Base-by-base conservation (phyloP, 495 filamentous ascomycete genomes). In the Aspergillus coremiiformis region DNA sequence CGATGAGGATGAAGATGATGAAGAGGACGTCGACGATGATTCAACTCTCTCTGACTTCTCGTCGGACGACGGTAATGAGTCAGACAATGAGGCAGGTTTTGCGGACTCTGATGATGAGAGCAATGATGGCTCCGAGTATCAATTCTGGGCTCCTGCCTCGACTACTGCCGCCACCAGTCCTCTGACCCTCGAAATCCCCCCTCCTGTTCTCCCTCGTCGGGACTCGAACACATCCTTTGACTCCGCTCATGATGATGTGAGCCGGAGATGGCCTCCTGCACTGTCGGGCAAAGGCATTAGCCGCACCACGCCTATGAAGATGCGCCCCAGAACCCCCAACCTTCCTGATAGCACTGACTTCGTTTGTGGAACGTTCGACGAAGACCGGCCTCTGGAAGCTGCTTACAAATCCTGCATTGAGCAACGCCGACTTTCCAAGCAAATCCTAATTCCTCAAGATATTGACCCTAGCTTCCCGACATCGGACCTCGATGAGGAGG, bases 391-490 rank as follows among this genome's bases (percentile, higher is more conserved):
- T n/a, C 68, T 97, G 33, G 93, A 98, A 64, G 86, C 87, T 53
- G 91, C 88, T 2, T 98, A 96, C 65, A 80, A 95, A 43, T 88
- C 87, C 10, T 87, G 85, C 56, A 75, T 93, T 50, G 87, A 93
- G 59, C 82, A 88, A 44, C 81, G 88, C 32, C 86, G 85, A 52
- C 83, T 84, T 37, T 83, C 83, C 48, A 95, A 89, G 68, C 87
- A 87, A 52, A 80, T 83, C 50, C 59, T 75, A 23, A 86, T 89
- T 22, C 90, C 93, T 37, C 93, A 97, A 57, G 94, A 98, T 58
- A 96, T 98, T 53, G 93, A 98, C 62, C 93, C 93, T 9, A 95
- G 89, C 64, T 97, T 97, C 63, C 93, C 93, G 0, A 89, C 89
- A 7, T 95, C 90, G 1, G 93, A 96, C 55, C 85, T 84, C 0